A percentile compares a stretch with the other conserved stretches of the same genome.
Evolutionary conservation across 768 basidiomycete genomes (phyloP).

Genomic region (Leccinum pellstonianum): DNA sequence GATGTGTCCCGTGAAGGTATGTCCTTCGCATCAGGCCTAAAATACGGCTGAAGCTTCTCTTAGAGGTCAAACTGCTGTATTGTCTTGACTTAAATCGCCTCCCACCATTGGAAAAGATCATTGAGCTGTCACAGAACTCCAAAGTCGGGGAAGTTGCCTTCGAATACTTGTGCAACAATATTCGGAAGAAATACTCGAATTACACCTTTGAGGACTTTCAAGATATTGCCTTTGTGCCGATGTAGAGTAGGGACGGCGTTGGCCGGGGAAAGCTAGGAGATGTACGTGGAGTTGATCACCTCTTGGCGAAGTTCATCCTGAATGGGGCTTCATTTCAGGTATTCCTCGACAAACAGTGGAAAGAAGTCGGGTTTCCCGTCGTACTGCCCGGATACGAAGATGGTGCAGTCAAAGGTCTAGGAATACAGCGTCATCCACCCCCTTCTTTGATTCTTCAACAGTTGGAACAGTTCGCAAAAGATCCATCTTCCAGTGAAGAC

Average conservation of each 20-base stretch:
- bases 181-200: neutral
- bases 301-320: too few relatives aligned
- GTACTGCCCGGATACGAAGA: too few relatives aligned
- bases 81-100: neutral
- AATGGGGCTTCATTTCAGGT: too few relatives aligned
- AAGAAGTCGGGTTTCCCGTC: too few relatives aligned
- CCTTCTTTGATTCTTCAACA: too few relatives aligned
- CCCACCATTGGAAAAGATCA: constrained; percentile 62
- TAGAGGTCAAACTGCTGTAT: neutral
- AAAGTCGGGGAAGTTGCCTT: constrained; percentile 56
- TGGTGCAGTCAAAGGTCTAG: too few relatives aligned
- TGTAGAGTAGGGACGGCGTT: neutral
- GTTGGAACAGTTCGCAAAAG: too few relatives aligned
- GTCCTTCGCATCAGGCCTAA: neutral
- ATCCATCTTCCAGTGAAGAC: neutral
- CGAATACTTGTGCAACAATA: constrained; percentile 65
- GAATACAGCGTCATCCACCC: too few relatives aligned
- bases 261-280: too few relatives aligned
- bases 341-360: too few relatives aligned
- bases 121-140: constrained; percentile 57
- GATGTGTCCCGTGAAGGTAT: neutral
- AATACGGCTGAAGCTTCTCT: neutral
- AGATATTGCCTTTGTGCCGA: neutral
- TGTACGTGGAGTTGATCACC: too few relatives aligned
- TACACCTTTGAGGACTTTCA: constrained; percentile 48